Conservation (phyloP, 345 rosid genomes). For the Erodium maritimum region DNA sequence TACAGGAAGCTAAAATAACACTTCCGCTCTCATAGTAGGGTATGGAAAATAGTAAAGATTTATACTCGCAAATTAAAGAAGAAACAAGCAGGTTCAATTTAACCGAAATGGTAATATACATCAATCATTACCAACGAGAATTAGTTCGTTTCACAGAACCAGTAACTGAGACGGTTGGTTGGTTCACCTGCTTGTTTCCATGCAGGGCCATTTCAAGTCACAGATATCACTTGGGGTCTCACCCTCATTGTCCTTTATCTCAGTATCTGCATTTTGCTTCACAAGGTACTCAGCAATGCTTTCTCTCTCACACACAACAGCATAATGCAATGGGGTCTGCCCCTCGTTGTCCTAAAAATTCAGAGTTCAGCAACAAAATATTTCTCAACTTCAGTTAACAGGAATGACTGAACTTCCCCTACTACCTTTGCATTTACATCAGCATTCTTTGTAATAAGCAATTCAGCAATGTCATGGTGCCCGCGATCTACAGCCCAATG, state of each 20-base stretch:
- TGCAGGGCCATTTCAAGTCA: conserved; percentile 61
- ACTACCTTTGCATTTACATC: conserved; percentile 76
- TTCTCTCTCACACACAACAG: conserved; percentile 80
- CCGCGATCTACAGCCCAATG: conserved; percentile 99
- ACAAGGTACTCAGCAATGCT: conserved; percentile 63
- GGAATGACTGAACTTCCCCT: not conserved
- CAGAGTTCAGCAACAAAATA: too few relatives aligned
- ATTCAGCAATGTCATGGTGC: conserved; percentile 39
- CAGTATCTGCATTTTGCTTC: conserved; percentile 56
- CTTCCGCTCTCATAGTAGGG: too few relatives aligned
- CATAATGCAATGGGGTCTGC: conserved; percentile 87
- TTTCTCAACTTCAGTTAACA: not conserved
- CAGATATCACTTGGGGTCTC: conserved; percentile 52
- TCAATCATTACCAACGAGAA: not conserved
- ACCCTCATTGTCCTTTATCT: conserved; percentile 60
- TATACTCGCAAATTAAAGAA: too few relatives aligned
- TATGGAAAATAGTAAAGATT: too few relatives aligned
- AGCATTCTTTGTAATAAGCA: conserved; percentile 47
- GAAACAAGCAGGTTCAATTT: too few relatives aligned
- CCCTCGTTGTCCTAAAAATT: conserved; percentile 71
- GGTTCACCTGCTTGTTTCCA: conserved; percentile 16
- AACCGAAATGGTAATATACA: too few relatives aligned
- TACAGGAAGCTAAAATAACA: too few relatives aligned
- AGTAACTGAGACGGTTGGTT: conserved; percentile 7
- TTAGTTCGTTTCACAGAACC: conserved; percentile 1